These are phyloP conservation scores for Alnus rubra DNA, from an alignment of 306 rosid genomes.

Conservation along the genomic window DNA sequence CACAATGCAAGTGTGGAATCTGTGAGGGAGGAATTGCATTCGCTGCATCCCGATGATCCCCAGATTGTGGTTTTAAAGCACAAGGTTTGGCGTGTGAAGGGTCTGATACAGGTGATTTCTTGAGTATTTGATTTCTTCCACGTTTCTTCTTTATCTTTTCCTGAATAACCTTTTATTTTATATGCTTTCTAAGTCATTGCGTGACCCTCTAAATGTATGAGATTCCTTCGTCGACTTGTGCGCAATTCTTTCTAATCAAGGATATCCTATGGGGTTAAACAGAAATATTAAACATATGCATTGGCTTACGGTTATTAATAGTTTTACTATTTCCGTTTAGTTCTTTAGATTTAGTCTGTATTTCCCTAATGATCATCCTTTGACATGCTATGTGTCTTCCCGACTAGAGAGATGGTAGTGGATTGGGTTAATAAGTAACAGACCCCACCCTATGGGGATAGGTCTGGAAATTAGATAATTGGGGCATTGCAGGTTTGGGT, in stretches of 20 bases:
- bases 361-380: neutral
- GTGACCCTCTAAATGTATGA: constrained; percentile 1
- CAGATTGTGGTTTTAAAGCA: constrained; percentile 85
- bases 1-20: constrained; percentile 89
- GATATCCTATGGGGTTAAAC: neutral
- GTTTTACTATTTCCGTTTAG: neutral
- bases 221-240: neutral
- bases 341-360: neutral
- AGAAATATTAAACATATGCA: neutral
- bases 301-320: neutral
- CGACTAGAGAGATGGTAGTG: neutral
- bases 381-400: neutral
- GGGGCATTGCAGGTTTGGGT: neutral
- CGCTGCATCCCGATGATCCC: constrained; percentile 91
- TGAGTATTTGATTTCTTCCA: neutral
- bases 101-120: constrained; percentile 81
- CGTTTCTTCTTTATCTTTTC: constrained; percentile 13
- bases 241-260: neutral
- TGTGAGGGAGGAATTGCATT: constrained; percentile 80
- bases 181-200: neutral
- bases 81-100: constrained; percentile 99
- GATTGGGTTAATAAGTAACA: neutral
- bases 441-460: neutral
- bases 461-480: neutral
- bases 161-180: constrained; percentile 17